Conservation (phyloP, 768 basidiomycete species). For the Clathrus columnatus region DNA sequence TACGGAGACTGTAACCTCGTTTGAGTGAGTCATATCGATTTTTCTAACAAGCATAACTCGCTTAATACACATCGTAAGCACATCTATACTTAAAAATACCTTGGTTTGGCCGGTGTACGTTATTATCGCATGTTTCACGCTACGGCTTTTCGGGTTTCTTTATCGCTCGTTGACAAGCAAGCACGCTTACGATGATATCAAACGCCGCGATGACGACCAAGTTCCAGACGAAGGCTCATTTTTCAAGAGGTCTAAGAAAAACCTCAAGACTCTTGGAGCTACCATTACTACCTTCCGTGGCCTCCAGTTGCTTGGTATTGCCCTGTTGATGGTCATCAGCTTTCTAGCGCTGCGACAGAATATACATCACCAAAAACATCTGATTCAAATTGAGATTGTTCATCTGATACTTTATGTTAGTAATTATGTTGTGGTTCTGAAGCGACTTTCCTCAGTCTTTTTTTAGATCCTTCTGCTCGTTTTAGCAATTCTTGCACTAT, state of each 20-base stretch:
- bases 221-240: neutral
- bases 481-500: neutral
- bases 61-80: neutral
- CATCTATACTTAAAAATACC: neutral
- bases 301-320: neutral
- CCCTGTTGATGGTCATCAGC: neutral
- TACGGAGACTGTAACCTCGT: neutral
- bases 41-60: neutral
- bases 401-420: slow-evolving; percentile 1
- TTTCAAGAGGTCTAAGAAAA: neutral
- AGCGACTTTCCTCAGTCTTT: neutral
- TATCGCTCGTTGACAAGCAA: neutral
- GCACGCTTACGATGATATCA: neutral
- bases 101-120: neutral
- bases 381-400: neutral
- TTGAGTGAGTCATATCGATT: neutral
- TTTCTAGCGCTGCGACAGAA: neutral
- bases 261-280: neutral
- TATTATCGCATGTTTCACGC: neutral
- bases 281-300: neutral
- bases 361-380: neutral
- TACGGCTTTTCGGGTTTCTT: neutral
- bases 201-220: neutral
- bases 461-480: neutral
- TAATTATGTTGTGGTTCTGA: neutral